Percentiles rank a stretch among this genome's conserved stretches.
phyloP scores from a whole-genome alignment of 2,329 filamentous ascomycete species.

The Aspergillus ibericus region DNA sequence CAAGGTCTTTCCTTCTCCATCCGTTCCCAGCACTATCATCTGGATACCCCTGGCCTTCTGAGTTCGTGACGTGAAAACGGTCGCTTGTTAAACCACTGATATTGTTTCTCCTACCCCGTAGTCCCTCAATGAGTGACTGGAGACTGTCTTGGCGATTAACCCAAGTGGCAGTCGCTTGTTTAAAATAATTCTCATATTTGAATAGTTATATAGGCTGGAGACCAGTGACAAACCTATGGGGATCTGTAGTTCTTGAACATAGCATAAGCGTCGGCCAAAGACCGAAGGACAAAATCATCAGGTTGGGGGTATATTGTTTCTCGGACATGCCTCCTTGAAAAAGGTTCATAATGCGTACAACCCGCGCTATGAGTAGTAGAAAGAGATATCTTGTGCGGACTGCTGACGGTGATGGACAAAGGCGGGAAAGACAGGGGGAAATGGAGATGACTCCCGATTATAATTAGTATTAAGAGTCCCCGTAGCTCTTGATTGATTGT shows the following conservation, averaged over 20 bases:
- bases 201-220: slow-evolving; percentile 1
- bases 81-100: too few species aligned
- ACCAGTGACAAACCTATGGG: not conserved
- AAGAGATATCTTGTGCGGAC: not conserved
- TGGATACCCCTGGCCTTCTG: not conserved
- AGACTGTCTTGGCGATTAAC: not conserved
- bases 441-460: not conserved
- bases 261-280: not conserved
- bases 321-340: not conserved
- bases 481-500: slow-evolving; percentile 17
- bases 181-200: not conserved
- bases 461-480: slow-evolving; percentile 11
- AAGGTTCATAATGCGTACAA: not conserved
- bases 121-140: not conserved
- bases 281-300: not conserved
- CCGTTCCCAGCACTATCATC: not conserved
- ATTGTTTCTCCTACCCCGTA: not conserved
- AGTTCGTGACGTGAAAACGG: not conserved
- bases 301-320: not conserved
- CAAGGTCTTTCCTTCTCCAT: not conserved
- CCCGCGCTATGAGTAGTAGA: not conserved
- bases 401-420: not conserved
- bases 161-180: not conserved
- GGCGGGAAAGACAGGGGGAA: not conserved
- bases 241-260: not conserved